These are phyloP conservation scores for Fusarium continuum DNA, from an alignment of 2,329 filamentous ascomycete species.

Conservation along the genomic window DNA sequence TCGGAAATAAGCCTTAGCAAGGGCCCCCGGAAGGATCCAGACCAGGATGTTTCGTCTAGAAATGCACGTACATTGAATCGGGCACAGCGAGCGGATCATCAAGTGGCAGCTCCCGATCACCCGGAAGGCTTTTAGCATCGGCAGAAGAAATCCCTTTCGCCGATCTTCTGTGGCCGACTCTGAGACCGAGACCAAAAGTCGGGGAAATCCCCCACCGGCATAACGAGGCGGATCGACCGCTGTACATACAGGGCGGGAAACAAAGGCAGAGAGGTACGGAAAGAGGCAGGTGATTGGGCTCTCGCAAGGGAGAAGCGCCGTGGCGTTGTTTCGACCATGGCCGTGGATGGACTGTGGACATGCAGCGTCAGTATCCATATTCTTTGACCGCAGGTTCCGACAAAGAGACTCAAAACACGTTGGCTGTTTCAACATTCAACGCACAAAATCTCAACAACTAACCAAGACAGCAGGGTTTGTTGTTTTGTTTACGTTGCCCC, in stretches of 20 bases:
- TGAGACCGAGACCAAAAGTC: neutral
- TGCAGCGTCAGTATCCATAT: neutral
- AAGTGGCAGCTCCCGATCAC: slow-evolving; percentile 2
- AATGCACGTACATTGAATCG: neutral
- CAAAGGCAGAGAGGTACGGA: neutral
- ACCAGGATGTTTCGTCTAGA: neutral
- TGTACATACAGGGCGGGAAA: neutral
- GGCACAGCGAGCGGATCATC: neutral
- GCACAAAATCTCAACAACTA: neutral
- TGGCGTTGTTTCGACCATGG: slow-evolving; percentile 23
- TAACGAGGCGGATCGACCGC: neutral
- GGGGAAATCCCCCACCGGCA: neutral
- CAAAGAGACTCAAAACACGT: slow-evolving; percentile 23
- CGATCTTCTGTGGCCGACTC: neutral
- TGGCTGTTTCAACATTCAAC: slow-evolving; percentile 19
- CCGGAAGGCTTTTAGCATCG: neutral
- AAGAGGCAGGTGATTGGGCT: slow-evolving; percentile 15
- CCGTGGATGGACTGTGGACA: neutral
- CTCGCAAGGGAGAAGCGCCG: slow-evolving; percentile 18
- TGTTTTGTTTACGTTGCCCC: slow-evolving; percentile 1
- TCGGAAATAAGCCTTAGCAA: slow-evolving; percentile 13
- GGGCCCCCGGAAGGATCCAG: neutral
- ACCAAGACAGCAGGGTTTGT: neutral
- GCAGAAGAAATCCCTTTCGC: neutral
- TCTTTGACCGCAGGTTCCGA: slow-evolving; percentile 1